Conservation (phyloP, 2,329 filamentous ascomycete genomes). For the Cadophora malorum region DNA sequence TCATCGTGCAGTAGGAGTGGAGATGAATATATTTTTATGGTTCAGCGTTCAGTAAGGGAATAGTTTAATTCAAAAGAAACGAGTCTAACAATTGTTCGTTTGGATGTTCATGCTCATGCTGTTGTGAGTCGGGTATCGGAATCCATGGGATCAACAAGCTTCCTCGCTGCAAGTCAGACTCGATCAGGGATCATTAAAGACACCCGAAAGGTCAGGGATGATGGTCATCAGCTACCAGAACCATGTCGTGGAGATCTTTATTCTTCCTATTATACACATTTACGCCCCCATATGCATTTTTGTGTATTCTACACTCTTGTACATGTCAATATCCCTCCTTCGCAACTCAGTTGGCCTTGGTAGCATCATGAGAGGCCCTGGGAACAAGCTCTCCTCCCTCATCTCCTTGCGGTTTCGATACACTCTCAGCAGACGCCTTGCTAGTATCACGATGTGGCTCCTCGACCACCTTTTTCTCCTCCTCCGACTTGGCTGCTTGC, state of each 20-base stretch:
- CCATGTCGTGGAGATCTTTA: conserved; percentile 31
- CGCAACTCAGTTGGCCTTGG: conserved; percentile 32
- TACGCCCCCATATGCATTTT: conserved; percentile 31
- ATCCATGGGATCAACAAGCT: conserved; percentile 1
- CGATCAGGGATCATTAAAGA: conserved; percentile 7
- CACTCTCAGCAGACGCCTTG: conserved; percentile 33
- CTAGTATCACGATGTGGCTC: conserved; percentile 42
- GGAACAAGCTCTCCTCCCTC: conserved; percentile 55
- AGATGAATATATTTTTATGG: not conserved
- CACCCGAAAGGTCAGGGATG: not conserved
- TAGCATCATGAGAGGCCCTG: conserved; percentile 55
- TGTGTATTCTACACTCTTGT: conserved; percentile 37
- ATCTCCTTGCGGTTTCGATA: conserved; percentile 26
- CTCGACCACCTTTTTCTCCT: conserved; percentile 28
- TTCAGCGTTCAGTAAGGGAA: not conserved
- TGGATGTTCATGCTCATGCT: not conserved
- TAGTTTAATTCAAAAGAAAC: not conserved
- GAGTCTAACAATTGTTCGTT: not conserved
- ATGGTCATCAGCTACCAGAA: conserved; percentile 20
- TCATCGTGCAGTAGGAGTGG: conserved; percentile 9
- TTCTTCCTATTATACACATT: conserved; percentile 32
- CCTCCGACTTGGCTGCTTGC: not conserved
- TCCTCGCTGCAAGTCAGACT: conserved; percentile 13
- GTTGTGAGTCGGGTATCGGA: not conserved
- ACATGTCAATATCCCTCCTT: conserved; percentile 26